Evolutionary conservation across 371 early-diverging fungal species (phyloP).

Genomic region (Mucor lusitanicus): DNA sequence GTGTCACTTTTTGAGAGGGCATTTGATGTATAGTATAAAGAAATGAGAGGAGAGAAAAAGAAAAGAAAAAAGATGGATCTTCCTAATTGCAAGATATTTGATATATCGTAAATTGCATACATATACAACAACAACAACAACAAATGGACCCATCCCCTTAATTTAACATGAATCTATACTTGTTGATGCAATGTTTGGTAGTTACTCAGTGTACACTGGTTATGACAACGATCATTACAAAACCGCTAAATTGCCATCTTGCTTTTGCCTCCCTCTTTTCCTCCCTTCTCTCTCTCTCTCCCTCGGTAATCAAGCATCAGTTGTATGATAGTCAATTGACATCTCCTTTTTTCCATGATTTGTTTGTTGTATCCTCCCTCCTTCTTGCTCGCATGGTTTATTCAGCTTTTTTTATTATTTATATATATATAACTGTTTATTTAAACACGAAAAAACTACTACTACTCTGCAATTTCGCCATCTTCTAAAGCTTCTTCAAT

Average conservation of each 20-base stretch:
- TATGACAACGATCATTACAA: neutral
- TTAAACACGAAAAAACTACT: constrained; percentile 3
- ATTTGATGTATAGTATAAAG: neutral
- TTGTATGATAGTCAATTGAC: neutral
- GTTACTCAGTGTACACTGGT: neutral
- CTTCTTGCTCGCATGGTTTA: neutral
- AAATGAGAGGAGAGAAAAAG: neutral
- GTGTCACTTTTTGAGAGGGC: neutral
- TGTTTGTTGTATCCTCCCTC: neutral
- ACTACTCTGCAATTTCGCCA: constrained; percentile 37
- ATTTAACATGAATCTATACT: neutral
- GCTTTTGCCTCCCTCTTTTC: neutral
- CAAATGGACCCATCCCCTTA: neutral
- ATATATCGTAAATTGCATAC: neutral
- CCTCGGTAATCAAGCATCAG: neutral
- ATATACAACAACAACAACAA: neutral
- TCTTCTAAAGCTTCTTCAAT: constrained; percentile 40
- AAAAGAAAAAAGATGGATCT: neutral
- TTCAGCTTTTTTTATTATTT: constrained; percentile 3
- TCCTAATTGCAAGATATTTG: neutral
- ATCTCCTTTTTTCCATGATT: neutral
- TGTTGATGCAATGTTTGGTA: neutral
- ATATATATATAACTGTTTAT: constrained; percentile 8
- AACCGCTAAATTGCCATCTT: neutral
- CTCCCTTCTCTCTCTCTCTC: neutral